Conservation (phyloP, 805 yeast species). For the Lipomyces kockii region DNA sequence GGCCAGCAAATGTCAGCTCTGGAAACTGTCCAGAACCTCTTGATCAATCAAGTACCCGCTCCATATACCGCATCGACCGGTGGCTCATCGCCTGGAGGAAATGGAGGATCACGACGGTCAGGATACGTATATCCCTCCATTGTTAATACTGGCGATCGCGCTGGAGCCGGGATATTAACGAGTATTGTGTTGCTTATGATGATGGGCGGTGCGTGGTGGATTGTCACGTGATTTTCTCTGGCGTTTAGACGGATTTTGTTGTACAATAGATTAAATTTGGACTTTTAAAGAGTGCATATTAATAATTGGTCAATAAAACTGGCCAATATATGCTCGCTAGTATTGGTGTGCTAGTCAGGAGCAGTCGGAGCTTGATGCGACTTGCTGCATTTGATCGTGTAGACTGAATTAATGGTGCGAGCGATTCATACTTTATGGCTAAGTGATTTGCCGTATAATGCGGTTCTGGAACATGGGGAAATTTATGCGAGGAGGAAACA, state of each 20-base stretch:
- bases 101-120: background rate
- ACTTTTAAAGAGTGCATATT: background rate
- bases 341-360: no score
- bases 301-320: no score
- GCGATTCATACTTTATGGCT: no score
- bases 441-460: no score
- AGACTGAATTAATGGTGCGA: no score
- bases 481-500: no score
- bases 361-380: no score
- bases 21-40: conserved; percentile 57
- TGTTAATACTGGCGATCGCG: background rate
- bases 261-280: background rate
- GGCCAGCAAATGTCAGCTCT: conserved; percentile 92
- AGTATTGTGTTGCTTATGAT: conserved; percentile 18
- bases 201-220: conserved; percentile 30
- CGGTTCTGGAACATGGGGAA: no score
- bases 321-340: no score
- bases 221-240: conserved; percentile 3
- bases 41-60: conserved; percentile 43
- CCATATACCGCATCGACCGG: conserved; percentile 49
- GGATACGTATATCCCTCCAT: conserved; percentile 21
- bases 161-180: conserved; percentile 31
- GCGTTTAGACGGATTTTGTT: background rate
- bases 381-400: no score
- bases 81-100: conserved; percentile 51